phyloP scores from a whole-genome alignment of 2,329 filamentous ascomycete genomes.

The Xylariaceae sp. region DNA sequence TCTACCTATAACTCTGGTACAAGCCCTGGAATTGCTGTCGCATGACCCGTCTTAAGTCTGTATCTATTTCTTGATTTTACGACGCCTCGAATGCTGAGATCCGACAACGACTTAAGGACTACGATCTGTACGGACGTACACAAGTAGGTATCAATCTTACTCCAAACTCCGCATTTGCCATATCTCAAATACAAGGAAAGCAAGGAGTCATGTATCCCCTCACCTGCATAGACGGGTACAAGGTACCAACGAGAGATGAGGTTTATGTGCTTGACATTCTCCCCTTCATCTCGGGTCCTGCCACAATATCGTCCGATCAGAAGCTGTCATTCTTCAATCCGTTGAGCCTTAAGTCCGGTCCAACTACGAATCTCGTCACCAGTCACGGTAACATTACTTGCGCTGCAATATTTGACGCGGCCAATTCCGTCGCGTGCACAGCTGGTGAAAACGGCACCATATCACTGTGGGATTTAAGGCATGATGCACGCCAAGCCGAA shows the following conservation, averaged over 20 bases:
- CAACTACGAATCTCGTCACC: constrained; percentile 31
- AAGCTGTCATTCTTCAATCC: constrained; percentile 62
- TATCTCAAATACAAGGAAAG: background rate
- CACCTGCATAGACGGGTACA: constrained; percentile 35
- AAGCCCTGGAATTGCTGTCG: too few relatives aligned
- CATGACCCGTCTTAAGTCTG: too few relatives aligned
- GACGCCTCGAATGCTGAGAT: too few relatives aligned
- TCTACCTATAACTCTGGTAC: too few relatives aligned
- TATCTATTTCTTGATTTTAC: too few relatives aligned
- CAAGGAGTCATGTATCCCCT: constrained; percentile 38
- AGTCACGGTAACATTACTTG: constrained; percentile 60
- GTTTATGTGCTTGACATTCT: constrained; percentile 56
- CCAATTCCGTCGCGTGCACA: constrained; percentile 55
- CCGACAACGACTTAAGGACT: too few relatives aligned
- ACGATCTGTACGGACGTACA: too few relatives aligned
- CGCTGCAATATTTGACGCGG: constrained; percentile 49
- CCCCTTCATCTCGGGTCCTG: constrained; percentile 47
- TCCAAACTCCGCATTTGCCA: background rate
- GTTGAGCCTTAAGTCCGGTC: constrained; percentile 45
- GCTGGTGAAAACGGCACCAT: constrained; percentile 67
- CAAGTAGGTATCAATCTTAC: too few relatives aligned
- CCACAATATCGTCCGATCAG: constrained; percentile 65
- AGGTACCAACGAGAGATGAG: constrained; percentile 35
- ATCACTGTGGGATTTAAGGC: constrained; percentile 59
- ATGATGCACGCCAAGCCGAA: constrained; percentile 34